Evolutionary conservation across 257 asterid species (phyloP), one percentile per base, ranked within the genome.

Genomic region (Nicotiana otophora): DNA sequence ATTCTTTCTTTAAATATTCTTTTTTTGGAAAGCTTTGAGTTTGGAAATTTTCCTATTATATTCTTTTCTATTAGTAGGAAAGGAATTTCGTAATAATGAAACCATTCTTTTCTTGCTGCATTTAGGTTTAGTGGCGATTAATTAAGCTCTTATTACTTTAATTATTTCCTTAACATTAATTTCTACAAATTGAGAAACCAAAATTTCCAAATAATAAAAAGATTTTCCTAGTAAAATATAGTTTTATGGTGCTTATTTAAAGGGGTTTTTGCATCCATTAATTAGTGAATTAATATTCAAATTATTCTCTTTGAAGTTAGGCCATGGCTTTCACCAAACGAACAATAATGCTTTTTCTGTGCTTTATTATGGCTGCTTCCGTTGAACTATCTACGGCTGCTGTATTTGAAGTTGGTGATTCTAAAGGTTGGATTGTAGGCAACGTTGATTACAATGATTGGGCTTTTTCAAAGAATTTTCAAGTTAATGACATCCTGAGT

Each of bases 401-500:
- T 58, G 74, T 79, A 10, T 30, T 61, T 61, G 58, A 79, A 6
- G 75, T 61, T 34, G 82, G 82, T 31, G 61, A 79, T 60, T 79
- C 74, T 51, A 4, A 61, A n/a, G 82, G 75, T 61, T 79, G 82
- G 61, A 61, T 34, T 39, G 10, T 51, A 34, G 67, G 67, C 57
- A 66, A 66, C 17, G 51, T 66, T 4, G 75, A 79, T 48, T 79
- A 61, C 8, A 79, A 10, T 34, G 7, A 36, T 11, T 79, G 46
- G 82, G 75, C 61, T 3, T 64, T 60, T n/a, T 20, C 74, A 4
- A 14, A 79, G 75, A 62, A 23, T 14, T 39, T 79, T 66, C 82
- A 79, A 23, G 82, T 62, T 79, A 66, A 53, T 61, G 82, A 61
- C 82, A 53, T 36, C 75, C 5, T 62, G 42, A 16, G 82, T 39